Percentiles rank a stretch among this genome's conserved stretches.
phyloP scores from a whole-genome alignment of 805 yeast species.

The Schwanniomyces polymorphus region DNA sequence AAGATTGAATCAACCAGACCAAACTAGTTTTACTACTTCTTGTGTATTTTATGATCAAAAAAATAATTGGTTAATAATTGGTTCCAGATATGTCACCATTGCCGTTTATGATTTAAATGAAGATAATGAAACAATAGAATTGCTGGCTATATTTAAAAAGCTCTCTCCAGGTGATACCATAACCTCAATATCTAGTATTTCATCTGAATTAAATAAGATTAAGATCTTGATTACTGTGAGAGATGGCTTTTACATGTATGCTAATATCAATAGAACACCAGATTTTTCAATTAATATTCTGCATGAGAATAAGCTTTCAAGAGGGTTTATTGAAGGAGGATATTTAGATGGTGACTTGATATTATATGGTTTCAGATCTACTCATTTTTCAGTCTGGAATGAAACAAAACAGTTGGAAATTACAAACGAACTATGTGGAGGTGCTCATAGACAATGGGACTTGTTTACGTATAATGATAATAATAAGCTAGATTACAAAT shows the following conservation, averaged over 20 bases:
- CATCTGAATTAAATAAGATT: conserved; percentile 15
- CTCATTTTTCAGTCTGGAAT: conserved; percentile 76
- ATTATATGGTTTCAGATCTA: conserved; percentile 81
- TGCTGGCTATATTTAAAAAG: conserved; percentile 42
- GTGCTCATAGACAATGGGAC: conserved; percentile 86
- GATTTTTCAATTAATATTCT: conserved; percentile 22
- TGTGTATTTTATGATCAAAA: conserved; percentile 46
- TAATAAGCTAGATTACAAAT: conserved; percentile 32
- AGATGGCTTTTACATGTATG: conserved; percentile 62
- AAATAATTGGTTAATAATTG: conserved; percentile 51
- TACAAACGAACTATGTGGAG: conserved; percentile 78
- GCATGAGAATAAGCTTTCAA: conserved; percentile 63
- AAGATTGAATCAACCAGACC: conserved; percentile 39
- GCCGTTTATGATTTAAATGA: conserved; percentile 49
- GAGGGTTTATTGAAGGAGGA: conserved; percentile 83
- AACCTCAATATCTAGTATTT: conserved; percentile 49
- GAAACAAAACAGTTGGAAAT: conserved; percentile 75
- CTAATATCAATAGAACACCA: conserved; percentile 13
- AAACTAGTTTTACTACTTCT: conserved; percentile 55
- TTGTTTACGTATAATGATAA: conserved; percentile 25
- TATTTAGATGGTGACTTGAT: conserved; percentile 45
- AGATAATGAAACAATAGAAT: conserved; percentile 12
- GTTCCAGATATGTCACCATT: conserved; percentile 71
- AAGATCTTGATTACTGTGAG: conserved; percentile 52
- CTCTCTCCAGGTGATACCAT: conserved; percentile 68